A percentile compares a stretch with the other conserved stretches of the same genome.
phyloP scores from a whole-genome alignment of 1,284 basidiomycete species.

The Pseudozyma hubeiensis region DNA sequence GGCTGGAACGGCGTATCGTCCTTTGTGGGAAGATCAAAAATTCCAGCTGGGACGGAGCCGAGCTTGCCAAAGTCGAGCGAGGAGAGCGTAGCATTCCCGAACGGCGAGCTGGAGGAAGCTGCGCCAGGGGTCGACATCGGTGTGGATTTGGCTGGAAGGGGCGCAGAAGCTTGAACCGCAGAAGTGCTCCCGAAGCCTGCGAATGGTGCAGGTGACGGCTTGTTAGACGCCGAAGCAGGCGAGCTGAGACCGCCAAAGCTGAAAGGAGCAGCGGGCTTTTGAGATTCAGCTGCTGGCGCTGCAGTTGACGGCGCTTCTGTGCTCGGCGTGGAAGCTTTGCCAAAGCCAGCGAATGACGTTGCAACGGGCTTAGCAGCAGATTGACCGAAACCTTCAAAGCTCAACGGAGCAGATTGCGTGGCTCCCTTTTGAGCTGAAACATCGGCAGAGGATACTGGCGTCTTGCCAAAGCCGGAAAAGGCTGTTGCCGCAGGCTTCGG shows the following conservation, averaged over 20 bases:
- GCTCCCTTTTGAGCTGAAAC: slow-evolving; percentile 6
- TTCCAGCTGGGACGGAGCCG: slow-evolving; percentile 24
- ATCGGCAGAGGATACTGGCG: neutral
- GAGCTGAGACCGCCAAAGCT: slow-evolving; percentile 16
- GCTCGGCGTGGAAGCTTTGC: neutral
- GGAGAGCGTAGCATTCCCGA: slow-evolving; percentile 21
- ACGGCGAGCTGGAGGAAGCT: slow-evolving; percentile 13
- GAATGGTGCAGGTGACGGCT: slow-evolving; percentile 14
- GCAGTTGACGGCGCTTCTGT: neutral
- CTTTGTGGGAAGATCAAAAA: slow-evolving; percentile 40
- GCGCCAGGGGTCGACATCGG: slow-evolving; percentile 5
- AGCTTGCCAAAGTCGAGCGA: slow-evolving; percentile 35
- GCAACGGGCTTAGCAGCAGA: slow-evolving; percentile 2
- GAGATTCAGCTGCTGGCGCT: neutral
- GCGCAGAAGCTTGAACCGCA: slow-evolving; percentile 2
- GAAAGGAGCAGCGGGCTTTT: neutral
- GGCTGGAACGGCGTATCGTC: slow-evolving; percentile 43
- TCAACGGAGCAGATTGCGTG: neutral
- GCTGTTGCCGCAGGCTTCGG: neutral
- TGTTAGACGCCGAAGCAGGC: slow-evolving; percentile 6
- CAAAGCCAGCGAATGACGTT: no score
- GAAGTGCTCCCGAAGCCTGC: slow-evolving; percentile 12
- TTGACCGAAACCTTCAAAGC: slow-evolving; percentile 11
- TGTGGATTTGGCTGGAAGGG: slow-evolving; percentile 8
- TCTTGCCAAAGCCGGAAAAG: slow-evolving; percentile 8